Percentiles rank a stretch among this genome's conserved stretches.
These are phyloP conservation scores for Ogataea nitratoaversa DNA, from an alignment of 805 yeast genomes.

Conservation along the genomic window DNA sequence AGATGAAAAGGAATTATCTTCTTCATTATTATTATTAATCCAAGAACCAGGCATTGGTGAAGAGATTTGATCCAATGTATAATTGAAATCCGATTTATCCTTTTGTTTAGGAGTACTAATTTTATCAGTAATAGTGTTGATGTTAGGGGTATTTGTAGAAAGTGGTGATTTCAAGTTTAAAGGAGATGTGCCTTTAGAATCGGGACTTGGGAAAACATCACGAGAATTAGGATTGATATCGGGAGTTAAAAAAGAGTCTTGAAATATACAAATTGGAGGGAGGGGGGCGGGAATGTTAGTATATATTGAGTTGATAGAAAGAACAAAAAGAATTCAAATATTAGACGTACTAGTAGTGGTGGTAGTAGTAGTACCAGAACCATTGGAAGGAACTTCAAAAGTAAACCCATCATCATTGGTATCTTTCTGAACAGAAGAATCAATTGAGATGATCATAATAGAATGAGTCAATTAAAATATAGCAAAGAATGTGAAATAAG, in stretches of 20 bases:
- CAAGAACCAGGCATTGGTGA: constrained; percentile 30
- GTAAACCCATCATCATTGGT: constrained; percentile 1
- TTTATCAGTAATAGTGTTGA: neutral
- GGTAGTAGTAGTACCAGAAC: neutral
- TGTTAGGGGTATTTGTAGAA: neutral
- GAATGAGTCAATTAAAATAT: no score
- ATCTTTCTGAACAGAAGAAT: neutral
- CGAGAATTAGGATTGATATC: neutral
- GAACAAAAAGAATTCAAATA: neutral
- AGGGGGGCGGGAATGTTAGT: neutral
- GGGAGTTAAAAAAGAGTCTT: constrained; percentile 1
- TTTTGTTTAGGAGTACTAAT: constrained; percentile 8
- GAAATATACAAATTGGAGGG: neutral
- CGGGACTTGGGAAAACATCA: constrained; percentile 1
- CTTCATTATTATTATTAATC: constrained; percentile 16
- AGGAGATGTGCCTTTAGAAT: constrained; percentile 2
- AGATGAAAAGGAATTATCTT: neutral
- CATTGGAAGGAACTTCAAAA: neutral
- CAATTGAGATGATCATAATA: neutral
- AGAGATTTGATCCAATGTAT: constrained; percentile 20
- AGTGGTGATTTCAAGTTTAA: neutral
- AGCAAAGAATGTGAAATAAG: no score
- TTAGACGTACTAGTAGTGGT: neutral
- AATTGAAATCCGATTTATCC: constrained; percentile 22
- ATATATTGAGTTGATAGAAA: neutral